phyloP scores from a whole-genome alignment of 257 asterid genomes.

The Petunia secreta region DNA sequence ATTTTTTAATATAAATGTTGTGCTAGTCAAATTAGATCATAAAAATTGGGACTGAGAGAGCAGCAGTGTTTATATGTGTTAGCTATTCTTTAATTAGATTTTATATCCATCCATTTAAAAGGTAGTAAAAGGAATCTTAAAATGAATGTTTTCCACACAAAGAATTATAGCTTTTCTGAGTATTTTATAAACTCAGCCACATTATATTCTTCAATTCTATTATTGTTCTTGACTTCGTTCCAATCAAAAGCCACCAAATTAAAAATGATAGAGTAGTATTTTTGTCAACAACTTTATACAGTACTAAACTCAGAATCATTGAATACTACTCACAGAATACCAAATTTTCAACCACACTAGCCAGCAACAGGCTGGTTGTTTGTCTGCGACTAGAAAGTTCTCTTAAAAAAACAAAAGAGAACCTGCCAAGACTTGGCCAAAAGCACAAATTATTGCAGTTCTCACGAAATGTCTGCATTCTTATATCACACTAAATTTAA shows the following conservation, averaged over 20 bases:
- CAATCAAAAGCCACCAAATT: background rate
- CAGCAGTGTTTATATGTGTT: too few relatives aligned
- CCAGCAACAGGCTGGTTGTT: background rate
- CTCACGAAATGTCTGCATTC: too few relatives aligned
- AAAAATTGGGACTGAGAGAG: too few relatives aligned
- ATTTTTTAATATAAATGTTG: too few relatives aligned
- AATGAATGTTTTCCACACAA: background rate
- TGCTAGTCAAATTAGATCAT: too few relatives aligned
- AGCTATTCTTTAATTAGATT: too few relatives aligned
- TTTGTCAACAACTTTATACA: background rate
- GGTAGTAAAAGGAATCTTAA: background rate
- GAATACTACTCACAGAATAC: background rate
- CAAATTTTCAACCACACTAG: background rate
- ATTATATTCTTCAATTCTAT: background rate
- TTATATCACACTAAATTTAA: too few relatives aligned
- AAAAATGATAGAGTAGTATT: background rate
- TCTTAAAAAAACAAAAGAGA: background rate
- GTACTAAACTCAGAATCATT: slow-evolving; percentile 4
- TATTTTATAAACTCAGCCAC: background rate
- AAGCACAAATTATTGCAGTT: too few relatives aligned
- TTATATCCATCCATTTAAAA: background rate
- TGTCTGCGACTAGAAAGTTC: background rate
- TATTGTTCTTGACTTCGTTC: background rate
- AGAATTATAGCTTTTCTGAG: background rate
- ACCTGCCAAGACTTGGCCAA: background rate